Conservation (phyloP, 140 eudicot species). For the Senecio squalidus region DNA sequence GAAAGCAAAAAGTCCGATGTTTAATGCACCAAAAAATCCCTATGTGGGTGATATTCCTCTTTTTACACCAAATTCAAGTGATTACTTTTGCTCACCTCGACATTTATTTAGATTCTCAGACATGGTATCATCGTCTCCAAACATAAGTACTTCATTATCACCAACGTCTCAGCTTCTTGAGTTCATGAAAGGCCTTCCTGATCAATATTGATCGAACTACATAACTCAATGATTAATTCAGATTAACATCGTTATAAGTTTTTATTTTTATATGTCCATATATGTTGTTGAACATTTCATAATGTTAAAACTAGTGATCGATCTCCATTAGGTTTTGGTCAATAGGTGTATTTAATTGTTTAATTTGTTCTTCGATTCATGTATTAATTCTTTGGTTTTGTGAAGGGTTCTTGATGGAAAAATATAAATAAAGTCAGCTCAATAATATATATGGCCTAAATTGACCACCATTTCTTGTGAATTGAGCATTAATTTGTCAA, state of each 20-base stretch:
- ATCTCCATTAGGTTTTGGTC: conserved; percentile 1
- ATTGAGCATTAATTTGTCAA: neutral
- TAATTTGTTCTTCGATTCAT: conserved; percentile 10
- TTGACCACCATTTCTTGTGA: conserved; percentile 11
- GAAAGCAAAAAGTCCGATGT: conserved; percentile 15
- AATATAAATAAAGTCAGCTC: conserved; percentile 2
- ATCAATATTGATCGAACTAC: conserved; percentile 30
- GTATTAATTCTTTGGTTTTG: conserved; percentile 13
- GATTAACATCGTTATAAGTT: neutral
- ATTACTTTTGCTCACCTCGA: conserved; percentile 30
- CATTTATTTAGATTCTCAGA: conserved; percentile 29
- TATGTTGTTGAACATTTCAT: no score
- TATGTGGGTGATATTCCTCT: conserved; percentile 42
- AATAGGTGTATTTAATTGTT: neutral
- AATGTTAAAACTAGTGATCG: neutral
- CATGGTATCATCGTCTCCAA: conserved; percentile 31
- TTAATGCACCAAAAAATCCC: conserved; percentile 13
- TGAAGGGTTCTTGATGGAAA: neutral
- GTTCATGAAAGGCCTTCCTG: conserved; percentile 37
- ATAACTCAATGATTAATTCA: neutral
- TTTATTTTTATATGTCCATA: neutral
- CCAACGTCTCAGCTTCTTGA: conserved; percentile 30
- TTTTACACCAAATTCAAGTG: conserved; percentile 42
- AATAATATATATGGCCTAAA: conserved; percentile 6
- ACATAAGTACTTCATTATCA: conserved; percentile 24